phyloP scores from a whole-genome alignment of 768 basidiomycete species.

The Antrodiella citrinella region DNA sequence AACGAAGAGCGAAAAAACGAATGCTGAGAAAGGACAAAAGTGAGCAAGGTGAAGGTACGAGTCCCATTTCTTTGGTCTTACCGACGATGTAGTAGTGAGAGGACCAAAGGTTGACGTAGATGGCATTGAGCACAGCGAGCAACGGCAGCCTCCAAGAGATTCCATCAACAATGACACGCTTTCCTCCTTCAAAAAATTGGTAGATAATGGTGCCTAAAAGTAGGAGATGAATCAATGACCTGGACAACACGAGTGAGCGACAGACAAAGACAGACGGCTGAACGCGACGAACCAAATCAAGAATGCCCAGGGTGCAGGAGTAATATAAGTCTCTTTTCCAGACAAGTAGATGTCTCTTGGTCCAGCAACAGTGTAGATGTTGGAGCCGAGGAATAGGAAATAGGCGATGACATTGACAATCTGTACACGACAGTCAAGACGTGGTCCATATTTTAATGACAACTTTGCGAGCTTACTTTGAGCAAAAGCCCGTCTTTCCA shows the following conservation, averaged over 20 bases:
- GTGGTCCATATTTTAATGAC: background rate
- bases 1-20: constrained; percentile 83
- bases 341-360: constrained; percentile 64
- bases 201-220: constrained; percentile 88
- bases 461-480: constrained; percentile 43
- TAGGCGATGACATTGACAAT: constrained; percentile 79
- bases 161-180: constrained; percentile 74
- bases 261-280: constrained; percentile 8
- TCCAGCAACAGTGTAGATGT: constrained; percentile 77
- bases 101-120: constrained; percentile 89
- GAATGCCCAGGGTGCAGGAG: constrained; percentile 91
- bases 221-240: constrained; percentile 84
- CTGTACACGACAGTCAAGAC: constrained; percentile 27
- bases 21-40: constrained; percentile 41
- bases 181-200: constrained; percentile 76
- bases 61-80: constrained; percentile 18
- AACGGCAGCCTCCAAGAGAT: constrained; percentile 90
- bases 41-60: no score
- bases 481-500: constrained; percentile 80
- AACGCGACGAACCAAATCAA: constrained; percentile 62
- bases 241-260: constrained; percentile 19
- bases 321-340: constrained; percentile 85
- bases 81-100: constrained; percentile 61
- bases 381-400: constrained; percentile 81
- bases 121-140: constrained; percentile 76